These are phyloP conservation scores for Myrica gale DNA, from an alignment of 306 rosid species.

Conservation along the genomic window DNA sequence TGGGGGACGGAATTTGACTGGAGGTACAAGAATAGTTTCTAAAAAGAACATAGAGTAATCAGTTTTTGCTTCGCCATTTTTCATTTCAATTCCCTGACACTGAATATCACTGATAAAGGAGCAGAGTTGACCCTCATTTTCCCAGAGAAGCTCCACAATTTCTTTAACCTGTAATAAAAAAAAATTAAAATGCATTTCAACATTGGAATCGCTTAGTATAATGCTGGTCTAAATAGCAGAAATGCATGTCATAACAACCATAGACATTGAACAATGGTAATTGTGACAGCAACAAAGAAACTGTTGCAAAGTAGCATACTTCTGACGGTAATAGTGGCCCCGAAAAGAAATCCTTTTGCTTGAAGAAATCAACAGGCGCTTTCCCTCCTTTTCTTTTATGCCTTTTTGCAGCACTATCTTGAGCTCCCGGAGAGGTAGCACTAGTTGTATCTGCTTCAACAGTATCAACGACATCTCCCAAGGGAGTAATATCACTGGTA, in stretches of 20 bases:
- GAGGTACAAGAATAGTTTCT: constrained; percentile 79
- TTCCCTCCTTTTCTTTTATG: constrained; percentile 19
- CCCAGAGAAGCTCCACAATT: constrained; percentile 59
- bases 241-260: background rate
- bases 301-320: constrained; percentile 44
- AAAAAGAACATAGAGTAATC: constrained; percentile 81
- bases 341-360: constrained; percentile 35
- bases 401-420: constrained; percentile 30
- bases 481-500: constrained; percentile 27
- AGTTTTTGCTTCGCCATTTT: constrained; percentile 64
- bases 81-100: constrained; percentile 56
- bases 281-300: background rate
- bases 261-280: background rate
- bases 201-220: background rate
- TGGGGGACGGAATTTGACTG: constrained; percentile 90
- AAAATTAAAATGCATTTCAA: background rate
- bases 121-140: constrained; percentile 67
- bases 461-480: constrained; percentile 25
- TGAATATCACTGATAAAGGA: constrained; percentile 69
- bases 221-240: too few relatives aligned
- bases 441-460: constrained; percentile 35
- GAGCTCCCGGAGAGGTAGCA: constrained; percentile 19
- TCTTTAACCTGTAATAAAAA: constrained; percentile 52
- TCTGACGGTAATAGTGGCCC: constrained; percentile 70
- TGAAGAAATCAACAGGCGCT: constrained; percentile 32